Percentiles rank a stretch among this genome's conserved stretches.
phyloP scores from a whole-genome alignment of 2,329 filamentous ascomycete species.

The Colletotrichum liriopes region DNA sequence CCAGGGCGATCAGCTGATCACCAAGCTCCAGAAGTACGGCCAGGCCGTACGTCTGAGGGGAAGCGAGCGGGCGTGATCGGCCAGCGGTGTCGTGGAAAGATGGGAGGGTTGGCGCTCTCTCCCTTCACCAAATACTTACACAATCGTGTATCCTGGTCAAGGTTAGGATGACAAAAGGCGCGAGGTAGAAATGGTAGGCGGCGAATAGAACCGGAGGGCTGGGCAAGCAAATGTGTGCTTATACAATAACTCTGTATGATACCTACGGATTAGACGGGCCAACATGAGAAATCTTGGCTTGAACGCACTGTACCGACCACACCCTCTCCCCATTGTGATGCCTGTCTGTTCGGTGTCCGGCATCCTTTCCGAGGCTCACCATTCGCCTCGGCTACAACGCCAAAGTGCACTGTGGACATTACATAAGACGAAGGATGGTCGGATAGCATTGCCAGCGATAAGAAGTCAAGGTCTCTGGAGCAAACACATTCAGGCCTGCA shows the following conservation, averaged over 20 bases:
- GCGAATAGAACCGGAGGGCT: slow-evolving; percentile 27
- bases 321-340: too few relatives aligned
- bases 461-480: background rate
- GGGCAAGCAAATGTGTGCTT: slow-evolving; percentile 45
- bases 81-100: background rate
- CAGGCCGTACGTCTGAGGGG: slow-evolving; percentile 95
- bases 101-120: background rate
- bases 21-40: slow-evolving; percentile 99
- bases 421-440: background rate
- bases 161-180: slow-evolving; percentile 16
- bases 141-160: background rate
- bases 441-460: background rate
- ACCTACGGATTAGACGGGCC: slow-evolving; percentile 50
- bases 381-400: background rate
- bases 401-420: background rate
- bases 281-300: slow-evolving; percentile 41
- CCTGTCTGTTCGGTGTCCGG: background rate
- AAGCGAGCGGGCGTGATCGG: slow-evolving; percentile 85
- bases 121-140: slow-evolving; percentile 7
- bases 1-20: slow-evolving; percentile 97
- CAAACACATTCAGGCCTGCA: too few relatives aligned
- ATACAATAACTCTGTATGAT: slow-evolving; percentile 51
- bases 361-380: background rate
- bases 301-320: background rate
- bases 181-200: slow-evolving; percentile 28